phyloP scores from a whole-genome alignment of 345 rosid genomes.

The Balakata baccata region DNA sequence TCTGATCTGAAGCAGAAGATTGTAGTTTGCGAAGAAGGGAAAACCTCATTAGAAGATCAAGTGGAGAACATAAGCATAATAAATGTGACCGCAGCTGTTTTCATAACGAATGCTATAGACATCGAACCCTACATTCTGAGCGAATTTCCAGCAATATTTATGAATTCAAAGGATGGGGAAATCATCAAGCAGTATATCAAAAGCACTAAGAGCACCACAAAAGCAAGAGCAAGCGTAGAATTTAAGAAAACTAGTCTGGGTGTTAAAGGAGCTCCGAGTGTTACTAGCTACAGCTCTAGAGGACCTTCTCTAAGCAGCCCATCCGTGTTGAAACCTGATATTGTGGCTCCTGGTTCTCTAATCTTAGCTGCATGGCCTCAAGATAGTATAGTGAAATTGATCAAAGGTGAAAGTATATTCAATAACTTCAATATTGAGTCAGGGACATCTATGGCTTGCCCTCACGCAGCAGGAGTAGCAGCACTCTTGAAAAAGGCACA shows the following conservation, averaged over 20 bases:
- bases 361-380: conserved; percentile 54
- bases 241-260: conserved; percentile 36
- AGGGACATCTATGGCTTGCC: conserved; percentile 61
- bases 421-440: conserved; percentile 43
- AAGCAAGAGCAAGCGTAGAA: conserved; percentile 37
- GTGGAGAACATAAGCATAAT: conserved; percentile 22
- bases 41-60: conserved; percentile 24
- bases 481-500: conserved; percentile 47
- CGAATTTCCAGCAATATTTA: conserved; percentile 36
- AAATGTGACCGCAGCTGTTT: conserved; percentile 34
- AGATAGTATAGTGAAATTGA: conserved; percentile 11
- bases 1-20: conserved; percentile 24
- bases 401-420: conserved; percentile 16
- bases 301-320: conserved; percentile 54
- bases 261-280: conserved; percentile 39
- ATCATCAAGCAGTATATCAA: conserved; percentile 38
- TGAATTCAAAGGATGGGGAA: conserved; percentile 28
- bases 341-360: conserved; percentile 46
- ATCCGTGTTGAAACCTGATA: conserved; percentile 48
- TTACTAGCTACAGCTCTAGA: conserved; percentile 48
- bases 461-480: conserved; percentile 49
- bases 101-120: conserved; percentile 36
- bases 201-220: conserved; percentile 5
- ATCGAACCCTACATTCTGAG: conserved; percentile 12
- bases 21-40: conserved; percentile 44